Evolutionary conservation across 768 basidiomycete genomes (phyloP).

Genomic region (Calocera viscosa): DNA sequence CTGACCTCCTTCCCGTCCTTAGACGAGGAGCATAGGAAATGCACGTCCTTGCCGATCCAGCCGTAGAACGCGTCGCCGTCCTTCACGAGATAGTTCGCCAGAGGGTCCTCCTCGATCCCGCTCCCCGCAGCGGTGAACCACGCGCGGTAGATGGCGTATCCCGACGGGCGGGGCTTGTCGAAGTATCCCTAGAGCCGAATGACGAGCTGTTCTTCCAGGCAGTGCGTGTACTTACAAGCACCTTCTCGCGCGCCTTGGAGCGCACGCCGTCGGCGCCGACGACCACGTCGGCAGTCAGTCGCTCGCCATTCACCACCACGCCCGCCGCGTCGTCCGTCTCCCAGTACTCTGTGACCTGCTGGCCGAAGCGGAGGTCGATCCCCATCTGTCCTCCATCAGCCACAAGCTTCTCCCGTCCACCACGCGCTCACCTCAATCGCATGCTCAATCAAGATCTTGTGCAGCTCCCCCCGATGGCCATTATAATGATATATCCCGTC

Average conservation of each 20-base stretch:
- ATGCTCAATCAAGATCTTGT: conserved; percentile 17
- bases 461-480: conserved; percentile 24
- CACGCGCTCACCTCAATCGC: too few species aligned
- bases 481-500: conserved; percentile 20
- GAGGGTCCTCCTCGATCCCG: conserved; percentile 19
- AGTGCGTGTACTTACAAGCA: conserved; percentile 21
- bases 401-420: too few species aligned
- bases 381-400: too few species aligned
- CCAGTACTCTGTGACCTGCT: conserved; percentile 19
- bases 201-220: too few species aligned
- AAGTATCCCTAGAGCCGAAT: conserved; percentile 20
- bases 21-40: conserved; percentile 19
- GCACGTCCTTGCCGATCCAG: conserved; percentile 22
- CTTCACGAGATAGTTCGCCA: conserved; percentile 16
- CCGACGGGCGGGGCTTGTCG: conserved; percentile 20
- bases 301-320: conserved; percentile 17
- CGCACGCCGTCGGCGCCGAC: conserved; percentile 24
- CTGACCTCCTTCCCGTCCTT: conserved; percentile 17
- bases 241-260: conserved; percentile 15
- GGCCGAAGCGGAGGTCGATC: conserved; percentile 19
- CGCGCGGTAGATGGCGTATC: conserved; percentile 23
- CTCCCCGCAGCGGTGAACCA: conserved; percentile 20
- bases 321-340: conserved; percentile 16
- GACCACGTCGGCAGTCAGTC: conserved; percentile 19
- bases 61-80: conserved; percentile 16